Evolutionary conservation across 805 yeast species (phyloP).

Genomic region (Wickerhamomyces ciferrii): DNA sequence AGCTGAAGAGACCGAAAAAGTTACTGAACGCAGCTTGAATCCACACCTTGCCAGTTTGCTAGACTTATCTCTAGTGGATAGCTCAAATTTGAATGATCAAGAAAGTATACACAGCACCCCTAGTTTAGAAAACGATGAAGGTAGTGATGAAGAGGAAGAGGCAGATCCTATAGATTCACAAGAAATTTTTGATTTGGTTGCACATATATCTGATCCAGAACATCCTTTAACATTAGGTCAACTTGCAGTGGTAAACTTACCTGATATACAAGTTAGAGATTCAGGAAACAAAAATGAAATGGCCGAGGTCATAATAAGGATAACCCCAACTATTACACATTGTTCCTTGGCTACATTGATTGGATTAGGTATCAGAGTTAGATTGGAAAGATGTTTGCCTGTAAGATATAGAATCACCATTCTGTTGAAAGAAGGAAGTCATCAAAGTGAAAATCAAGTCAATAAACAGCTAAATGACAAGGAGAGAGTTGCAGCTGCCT

Average conservation of each 20-base stretch:
- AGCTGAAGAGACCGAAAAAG: conserved; percentile 21
- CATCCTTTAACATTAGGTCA: conserved; percentile 95
- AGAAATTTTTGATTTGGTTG: conserved; percentile 81
- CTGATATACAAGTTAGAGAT: conserved; percentile 70
- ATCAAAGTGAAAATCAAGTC: conserved; percentile 93
- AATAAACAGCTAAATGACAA: conserved; percentile 96
- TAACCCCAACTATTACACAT: conserved; percentile 97
- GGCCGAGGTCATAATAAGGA: conserved; percentile 73
- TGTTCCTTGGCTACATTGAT: conserved; percentile 94
- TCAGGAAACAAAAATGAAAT: conserved; percentile 46
- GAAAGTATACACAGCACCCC: conserved; percentile 5
- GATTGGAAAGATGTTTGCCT: conserved; percentile 86
- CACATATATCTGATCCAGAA: conserved; percentile 92
- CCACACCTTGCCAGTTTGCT: conserved; percentile 9
- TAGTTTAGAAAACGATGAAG: conserved; percentile 11
- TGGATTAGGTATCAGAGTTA: conserved; percentile 89
- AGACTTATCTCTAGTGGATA: not conserved
- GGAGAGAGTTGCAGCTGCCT: conserved; percentile 97
- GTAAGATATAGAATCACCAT: conserved; percentile 77
- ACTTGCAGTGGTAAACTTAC: conserved; percentile 83
- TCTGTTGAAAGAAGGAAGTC: conserved; percentile 83
- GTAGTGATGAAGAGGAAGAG: conserved; percentile 32
- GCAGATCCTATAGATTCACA: conserved; percentile 81
- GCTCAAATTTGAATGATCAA: conserved; percentile 3
- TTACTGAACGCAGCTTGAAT: conserved; percentile 6